Base-by-base conservation (phyloP, 768 basidiomycete species). In the Tricholoma bakamatsutake region DNA sequence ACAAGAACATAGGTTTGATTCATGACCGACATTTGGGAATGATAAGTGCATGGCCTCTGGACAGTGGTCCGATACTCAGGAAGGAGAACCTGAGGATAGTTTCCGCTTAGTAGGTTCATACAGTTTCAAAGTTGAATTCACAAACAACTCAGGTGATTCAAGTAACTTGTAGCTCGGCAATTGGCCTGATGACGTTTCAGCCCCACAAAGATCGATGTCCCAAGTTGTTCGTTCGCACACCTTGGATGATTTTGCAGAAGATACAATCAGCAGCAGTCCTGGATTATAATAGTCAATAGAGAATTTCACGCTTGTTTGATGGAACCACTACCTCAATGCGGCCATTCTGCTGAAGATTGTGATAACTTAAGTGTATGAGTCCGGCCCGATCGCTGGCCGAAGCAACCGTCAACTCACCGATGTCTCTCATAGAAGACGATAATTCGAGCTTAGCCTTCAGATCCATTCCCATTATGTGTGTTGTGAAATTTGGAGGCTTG, bases 161-260 rank as follows among this genome's bases (percentile, higher is more conserved):
- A 88, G 53, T 34, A 94, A 80, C 74, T 93, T 95, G 71, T 80
- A 86, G 71, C 87, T 86, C 13, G 95, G 95, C 60, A 98, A 93
- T 21, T 94, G 87, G 51, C 93, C 93, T 93, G 66, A 48, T 31
- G 15, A 17, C 15, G 10, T n/a, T 17, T 48, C 28, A 48, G 46
- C 28, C 7, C 13, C 46, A n/a, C 31, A 48, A 31, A 30, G n/a
- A 30, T 30, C 27, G 12, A 6, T 47, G 3, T 8, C 21, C 21
- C 21, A 24, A 24, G 13, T 31, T 48, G 15, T 13, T 49, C 4
- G 30, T 34, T 21, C 34, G 60, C 70, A 27, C 46, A 84, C 93
- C 90, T 74, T 90, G 90, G 75, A 94, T 80, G 70, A 98, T 97
- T 75, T 87, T 97, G 80, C 96, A 98, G 76, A 97, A 98, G 64